phyloP scores from a whole-genome alignment of 257 asterid genomes.

The Scutellaria galericulata region DNA sequence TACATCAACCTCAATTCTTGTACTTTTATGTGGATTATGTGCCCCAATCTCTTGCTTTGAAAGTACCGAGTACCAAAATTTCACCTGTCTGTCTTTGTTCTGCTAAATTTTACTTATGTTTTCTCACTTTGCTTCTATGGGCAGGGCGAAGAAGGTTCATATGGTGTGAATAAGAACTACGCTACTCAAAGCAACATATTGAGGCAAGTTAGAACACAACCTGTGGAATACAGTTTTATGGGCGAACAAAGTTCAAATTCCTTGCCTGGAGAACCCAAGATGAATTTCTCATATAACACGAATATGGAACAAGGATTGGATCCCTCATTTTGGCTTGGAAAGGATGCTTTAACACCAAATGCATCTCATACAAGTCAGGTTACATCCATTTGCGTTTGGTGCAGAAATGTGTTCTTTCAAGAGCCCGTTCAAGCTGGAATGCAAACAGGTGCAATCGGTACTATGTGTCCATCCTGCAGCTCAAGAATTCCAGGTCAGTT shows the following conservation, averaged over 20 bases:
- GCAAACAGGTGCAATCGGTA: constrained; percentile 64
- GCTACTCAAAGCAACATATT: constrained; percentile 35
- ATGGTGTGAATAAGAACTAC: constrained; percentile 46
- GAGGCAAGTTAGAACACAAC: constrained; percentile 54
- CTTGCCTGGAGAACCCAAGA: constrained; percentile 59
- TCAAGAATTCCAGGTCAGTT: constrained; percentile 49
- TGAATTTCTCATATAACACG: constrained; percentile 40
- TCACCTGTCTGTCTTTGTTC: constrained; percentile 33
- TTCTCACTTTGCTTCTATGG: constrained; percentile 25
- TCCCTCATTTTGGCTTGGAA: constrained; percentile 72
- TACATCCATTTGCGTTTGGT: constrained; percentile 67
- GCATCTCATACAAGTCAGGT: constrained; percentile 41
- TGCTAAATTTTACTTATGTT: constrained; percentile 16
- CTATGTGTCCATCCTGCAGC: constrained; percentile 66
- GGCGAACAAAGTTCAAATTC: constrained; percentile 59
- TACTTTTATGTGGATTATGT: neutral
- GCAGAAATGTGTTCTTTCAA: constrained; percentile 62
- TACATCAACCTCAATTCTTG: neutral
- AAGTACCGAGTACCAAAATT: neutral
- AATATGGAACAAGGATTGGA: constrained; percentile 54
- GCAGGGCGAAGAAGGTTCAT: constrained; percentile 57
- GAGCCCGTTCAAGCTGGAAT: constrained; percentile 52
- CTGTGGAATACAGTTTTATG: constrained; percentile 81
- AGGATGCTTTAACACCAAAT: constrained; percentile 57
- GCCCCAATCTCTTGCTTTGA: neutral